Conservation (phyloP, 768 basidiomycete genomes). For the Boletus sp. region DNA sequence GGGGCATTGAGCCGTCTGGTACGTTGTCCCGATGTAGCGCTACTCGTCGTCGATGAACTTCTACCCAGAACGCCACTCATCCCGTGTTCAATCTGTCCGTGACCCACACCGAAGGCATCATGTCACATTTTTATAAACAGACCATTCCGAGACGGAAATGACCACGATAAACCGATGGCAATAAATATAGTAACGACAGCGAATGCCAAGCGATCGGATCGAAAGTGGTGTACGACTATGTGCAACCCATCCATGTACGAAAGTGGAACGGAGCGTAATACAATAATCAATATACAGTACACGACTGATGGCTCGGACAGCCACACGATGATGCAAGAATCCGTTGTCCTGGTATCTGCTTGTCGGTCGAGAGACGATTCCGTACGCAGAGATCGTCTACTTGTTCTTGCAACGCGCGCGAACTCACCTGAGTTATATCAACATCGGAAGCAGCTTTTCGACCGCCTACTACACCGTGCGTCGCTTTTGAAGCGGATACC, state of each 20-base stretch:
- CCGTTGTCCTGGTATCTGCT: no score
- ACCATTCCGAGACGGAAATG: conserved; percentile 37
- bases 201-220: background rate
- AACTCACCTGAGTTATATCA: no score
- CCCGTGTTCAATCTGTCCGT: conserved; percentile 76
- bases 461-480: no score
- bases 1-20: conserved; percentile 63
- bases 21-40: conserved; percentile 24
- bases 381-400: no score
- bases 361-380: no score
- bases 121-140: conserved; percentile 75
- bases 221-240: background rate
- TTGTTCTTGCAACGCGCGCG: no score
- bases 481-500: no score
- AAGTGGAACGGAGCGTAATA: background rate
- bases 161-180: background rate
- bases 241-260: background rate
- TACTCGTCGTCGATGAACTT: background rate
- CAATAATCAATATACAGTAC: background rate
- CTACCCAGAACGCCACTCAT: conserved; percentile 71
- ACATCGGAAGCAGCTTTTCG: no score
- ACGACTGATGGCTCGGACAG: no score
- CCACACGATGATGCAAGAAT: no score
- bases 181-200: no score
- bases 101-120: conserved; percentile 62